Base-by-base conservation (phyloP, 371 early-diverging fungal genomes). In the Apophysomyces elegans region DNA sequence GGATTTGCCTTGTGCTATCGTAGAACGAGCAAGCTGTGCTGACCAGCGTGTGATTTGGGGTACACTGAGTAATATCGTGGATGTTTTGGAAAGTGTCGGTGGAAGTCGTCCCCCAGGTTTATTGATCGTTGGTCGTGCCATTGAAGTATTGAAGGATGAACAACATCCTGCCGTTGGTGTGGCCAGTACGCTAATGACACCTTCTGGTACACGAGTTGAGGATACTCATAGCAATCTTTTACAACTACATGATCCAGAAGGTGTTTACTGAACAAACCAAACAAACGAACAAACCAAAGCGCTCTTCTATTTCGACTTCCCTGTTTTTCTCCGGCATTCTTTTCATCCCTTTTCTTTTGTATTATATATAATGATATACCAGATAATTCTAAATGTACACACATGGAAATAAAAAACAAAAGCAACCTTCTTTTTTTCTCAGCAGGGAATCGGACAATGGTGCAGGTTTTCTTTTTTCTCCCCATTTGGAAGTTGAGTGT, bases 61-160 rank as follows among this genome's bases (percentile, higher is more conserved):
- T 5, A 78, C 84, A 1, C 45, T 93, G 37, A 71, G 70, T 0
- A 81, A 80, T 3, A 90, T 93, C 37, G 86, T 81, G 2, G 76
- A 85, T 16, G 68, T 88, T 5, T 71, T 92, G 59, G 88, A 91
- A 39, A 85, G 86, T 58, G 85, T 79, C 9, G 91, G 91, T 4
- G 88, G 87, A 59, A 82, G 82, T 43, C 81, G 87, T n/a, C 91
- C 93, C 1, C 93, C 93, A 7, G 93, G 92, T 2, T 78, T 92
- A 26, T 61, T 93, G 58, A 80, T 93, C 32, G 85, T 84, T 1
- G 93, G 93, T 0, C 74, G 81, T 69, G 80, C 86, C 14, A 79
- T 86, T 54, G 66, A 84, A 43, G 86, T 80, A 1, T 58, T 83
- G 7, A 80, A 79, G 59, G 71, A 76, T 58, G 71, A 77, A 62